A percentile compares a stretch with the other conserved stretches of the same genome.
Conservation (phyloP, 257 asterid species). For the Cordia subcordata region DNA sequence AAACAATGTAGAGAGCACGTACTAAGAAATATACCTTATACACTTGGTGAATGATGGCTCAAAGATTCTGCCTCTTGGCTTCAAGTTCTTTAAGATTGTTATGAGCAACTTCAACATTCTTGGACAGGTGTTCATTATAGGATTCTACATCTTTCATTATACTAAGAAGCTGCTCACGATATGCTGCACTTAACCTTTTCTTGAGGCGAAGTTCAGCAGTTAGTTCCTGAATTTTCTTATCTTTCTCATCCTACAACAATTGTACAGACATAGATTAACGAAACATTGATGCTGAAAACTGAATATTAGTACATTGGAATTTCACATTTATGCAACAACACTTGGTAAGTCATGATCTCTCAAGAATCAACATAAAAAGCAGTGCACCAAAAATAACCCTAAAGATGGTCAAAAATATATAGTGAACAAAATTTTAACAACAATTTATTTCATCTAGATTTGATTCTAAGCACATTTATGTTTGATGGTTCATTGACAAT, state of each 20-base stretch:
- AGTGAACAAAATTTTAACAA: too few relatives aligned
- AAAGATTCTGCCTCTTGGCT: constrained; percentile 35
- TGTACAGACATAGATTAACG: constrained; percentile 9
- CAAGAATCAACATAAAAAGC: too few relatives aligned
- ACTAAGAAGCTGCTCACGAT: constrained; percentile 57
- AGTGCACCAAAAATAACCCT: too few relatives aligned
- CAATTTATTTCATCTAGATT: too few relatives aligned
- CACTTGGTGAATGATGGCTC: neutral
- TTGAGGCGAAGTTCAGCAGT: constrained; percentile 64
- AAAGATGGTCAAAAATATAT: too few relatives aligned
- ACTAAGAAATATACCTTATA: neutral
- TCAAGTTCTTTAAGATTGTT: constrained; percentile 55
- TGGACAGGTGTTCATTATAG: constrained; percentile 54
- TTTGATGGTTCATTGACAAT: too few relatives aligned
- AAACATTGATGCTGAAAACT: neutral
- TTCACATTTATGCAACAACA: constrained; percentile 2
- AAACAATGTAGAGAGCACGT: too few relatives aligned
- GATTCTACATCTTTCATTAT: constrained; percentile 64
- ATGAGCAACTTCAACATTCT: constrained; percentile 41
- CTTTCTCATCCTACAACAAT: constrained; percentile 62
- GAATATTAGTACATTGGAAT: neutral
- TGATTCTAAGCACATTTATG: too few relatives aligned
- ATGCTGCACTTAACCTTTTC: constrained; percentile 62
- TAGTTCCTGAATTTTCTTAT: constrained; percentile 65
- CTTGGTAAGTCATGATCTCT: neutral